Percentiles rank a stretch among this genome's conserved stretches.
Evolutionary conservation across 73 alveolate genomes (phyloP).

Genomic region (Tetrahymena borealis): DNA sequence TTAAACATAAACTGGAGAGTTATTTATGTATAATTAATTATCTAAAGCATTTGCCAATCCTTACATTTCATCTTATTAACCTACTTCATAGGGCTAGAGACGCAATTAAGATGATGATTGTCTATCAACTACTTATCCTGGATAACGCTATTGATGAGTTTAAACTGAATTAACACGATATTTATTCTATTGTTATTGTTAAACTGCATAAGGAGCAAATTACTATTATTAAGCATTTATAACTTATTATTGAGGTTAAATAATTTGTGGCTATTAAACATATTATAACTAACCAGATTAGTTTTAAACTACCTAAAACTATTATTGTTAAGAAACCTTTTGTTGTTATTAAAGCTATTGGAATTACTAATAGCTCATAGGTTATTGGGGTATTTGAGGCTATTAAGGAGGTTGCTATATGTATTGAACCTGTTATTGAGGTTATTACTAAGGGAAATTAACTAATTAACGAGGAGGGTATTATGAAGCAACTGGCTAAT

Average conservation of each 20-base stretch:
- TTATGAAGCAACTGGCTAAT: not conserved
- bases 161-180: not conserved
- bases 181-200: not conserved
- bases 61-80: not conserved
- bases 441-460: not conserved
- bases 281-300: not conserved
- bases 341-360: not conserved
- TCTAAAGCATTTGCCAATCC: not conserved
- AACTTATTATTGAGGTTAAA: not conserved
- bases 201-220: not conserved
- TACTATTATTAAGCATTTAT: not conserved
- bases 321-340: not conserved
- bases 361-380: not conserved
- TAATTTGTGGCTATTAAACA: not conserved
- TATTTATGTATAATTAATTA: not conserved
- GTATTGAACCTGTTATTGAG: not conserved
- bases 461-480: not conserved
- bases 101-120: not conserved
- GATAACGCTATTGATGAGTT: not conserved
- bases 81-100: not conserved
- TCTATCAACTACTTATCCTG: not conserved
- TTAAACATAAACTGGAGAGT: not conserved
- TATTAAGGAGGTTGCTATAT: not conserved
- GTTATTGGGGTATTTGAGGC: not conserved
- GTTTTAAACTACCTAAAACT: not conserved